Evolutionary conservation across 2,329 filamentous ascomycete species (phyloP), one percentile per base, ranked within the genome.

Genomic region (Clonostachys rosea): DNA sequence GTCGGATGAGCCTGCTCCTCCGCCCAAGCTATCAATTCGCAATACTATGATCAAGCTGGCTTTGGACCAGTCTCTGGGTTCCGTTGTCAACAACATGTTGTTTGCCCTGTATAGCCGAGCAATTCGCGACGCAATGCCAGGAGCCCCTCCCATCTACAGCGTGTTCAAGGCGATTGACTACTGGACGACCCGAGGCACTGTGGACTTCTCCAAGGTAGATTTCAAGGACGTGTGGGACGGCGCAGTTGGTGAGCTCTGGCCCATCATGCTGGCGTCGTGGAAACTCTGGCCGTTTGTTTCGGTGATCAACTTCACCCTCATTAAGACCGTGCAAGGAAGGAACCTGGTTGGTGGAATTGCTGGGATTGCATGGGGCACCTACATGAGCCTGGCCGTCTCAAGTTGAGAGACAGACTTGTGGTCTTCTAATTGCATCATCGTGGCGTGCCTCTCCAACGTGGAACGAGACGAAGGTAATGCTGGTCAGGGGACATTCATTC

Each of bases 361-460:
- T 16, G 87, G 88, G 6, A 74, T 92, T 20, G 76, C 72, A 13
- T 92, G 88, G 88, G 84, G 84, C 0, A 73, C 91, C 40, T 91
- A 88, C 62, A 70, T 91, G 66, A 89, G 86, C 59, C 67, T 91
- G 57, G 65, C 81, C 52, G 76, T 75, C 16, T 30, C 24, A 10
- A 30, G 60, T 63, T 11, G 52, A 54, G 45, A 67, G 50, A 56
- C 36, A 41, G 24, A 13, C 42, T 34, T n/a, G 36, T 39, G 36
- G 9, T 30, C 14, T 14, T 3, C 4, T 10, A 30, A 30, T 30
- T 8, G 24, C 24, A 30, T 30, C 24, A 30, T 30, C 24, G 10
- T 30, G 24, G 24, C 24, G 9, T 30, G 24, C 24, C 24, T 30
- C 8, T 30, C 24, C 9, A 30, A 10, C 24, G 8, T 30, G 24